Base-by-base conservation (phyloP, 108 stramenopile genomes). In the Cyclotella baltica region DNA sequence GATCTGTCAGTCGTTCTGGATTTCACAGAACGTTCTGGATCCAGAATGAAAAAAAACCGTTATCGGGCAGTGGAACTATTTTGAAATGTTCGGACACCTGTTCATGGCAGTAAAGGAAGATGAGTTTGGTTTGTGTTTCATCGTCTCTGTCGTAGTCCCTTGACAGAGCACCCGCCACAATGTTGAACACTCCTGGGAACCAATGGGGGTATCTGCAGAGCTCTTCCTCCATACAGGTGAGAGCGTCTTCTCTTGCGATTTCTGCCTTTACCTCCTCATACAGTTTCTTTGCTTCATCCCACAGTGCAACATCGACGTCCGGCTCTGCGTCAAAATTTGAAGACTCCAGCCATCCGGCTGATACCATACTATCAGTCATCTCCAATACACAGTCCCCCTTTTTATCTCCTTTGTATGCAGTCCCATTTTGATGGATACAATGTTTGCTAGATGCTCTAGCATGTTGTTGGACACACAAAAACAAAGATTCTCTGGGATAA, bases 51-150 rank as follows among this genome's bases (percentile, higher is more conserved):
- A n/a, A n/a, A n/a, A n/a, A n/a, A n/a, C n/a, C n/a, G n/a, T n/a
- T n/a, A n/a, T n/a, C n/a, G n/a, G n/a, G n/a, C n/a, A n/a, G n/a
- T n/a, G n/a, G n/a, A n/a, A n/a, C n/a, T n/a, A n/a, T n/a, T n/a
- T n/a, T n/a, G n/a, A 80, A 73, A 48, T 73, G 27, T 46, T 43
- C 47, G 2, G 72, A 72, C 16, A 80, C 16, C 72, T 80, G 70
- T 34, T 48, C 15, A 28, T 61, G 77, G 36, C 50, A 56, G 34
- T 16, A 8, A 0, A 33, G 38, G 33, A 4, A 29, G 1, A 80
- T 16, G 33, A 67, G 19, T 6, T 2, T 0, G 4, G 48, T 80
- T 36, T 73, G 72, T 47, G 58, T 47, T 0, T 57, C 2, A 40
- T 73, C 53, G 1, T 8, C 4, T 16, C 20, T 30, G 52, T 73